Percentiles rank a stretch among this genome's conserved stretches.
Evolutionary conservation across 768 basidiomycete species (phyloP).

Genomic region (Lyophyllum decastes): DNA sequence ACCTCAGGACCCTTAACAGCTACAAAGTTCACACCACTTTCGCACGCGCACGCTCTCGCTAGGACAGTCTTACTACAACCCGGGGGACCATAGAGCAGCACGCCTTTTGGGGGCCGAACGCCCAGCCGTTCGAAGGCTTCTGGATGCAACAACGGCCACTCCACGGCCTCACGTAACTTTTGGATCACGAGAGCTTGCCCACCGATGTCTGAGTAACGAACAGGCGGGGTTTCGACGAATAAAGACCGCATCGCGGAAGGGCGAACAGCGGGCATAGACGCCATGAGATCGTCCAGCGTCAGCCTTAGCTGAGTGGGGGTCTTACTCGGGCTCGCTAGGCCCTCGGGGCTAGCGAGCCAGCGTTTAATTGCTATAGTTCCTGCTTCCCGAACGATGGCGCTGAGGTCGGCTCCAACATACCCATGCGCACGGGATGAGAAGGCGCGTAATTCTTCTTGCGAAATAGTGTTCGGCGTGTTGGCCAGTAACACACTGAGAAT

Average conservation of each 20-base stretch:
- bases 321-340: constrained; percentile 12
- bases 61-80: constrained; percentile 97
- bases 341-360: constrained; percentile 46
- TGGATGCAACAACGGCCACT: constrained; percentile 91
- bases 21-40: constrained; percentile 94
- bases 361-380: constrained; percentile 91
- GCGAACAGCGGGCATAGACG: constrained; percentile 76
- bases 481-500: constrained; percentile 86
- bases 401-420: constrained; percentile 95
- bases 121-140: constrained; percentile 87
- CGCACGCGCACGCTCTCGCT: constrained; percentile 89
- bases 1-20: constrained; percentile 98
- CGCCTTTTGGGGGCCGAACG: constrained; percentile 84
- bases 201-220: constrained; percentile 87
- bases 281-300: constrained; percentile 61
- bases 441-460: constrained; percentile 55
- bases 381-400: constrained; percentile 89
- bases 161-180: constrained; percentile 87
- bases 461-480: constrained; percentile 77
- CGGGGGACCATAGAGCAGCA: constrained; percentile 92
- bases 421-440: constrained; percentile 87
- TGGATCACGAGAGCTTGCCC: constrained; percentile 82
- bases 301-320: constrained; percentile 37
- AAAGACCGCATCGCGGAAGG: constrained; percentile 95
- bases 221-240: constrained; percentile 82